Percentiles rank a stretch among this genome's conserved stretches.
Evolutionary conservation across 2,329 filamentous ascomycete species (phyloP).

Genomic region (Colletotrichum tropicale): DNA sequence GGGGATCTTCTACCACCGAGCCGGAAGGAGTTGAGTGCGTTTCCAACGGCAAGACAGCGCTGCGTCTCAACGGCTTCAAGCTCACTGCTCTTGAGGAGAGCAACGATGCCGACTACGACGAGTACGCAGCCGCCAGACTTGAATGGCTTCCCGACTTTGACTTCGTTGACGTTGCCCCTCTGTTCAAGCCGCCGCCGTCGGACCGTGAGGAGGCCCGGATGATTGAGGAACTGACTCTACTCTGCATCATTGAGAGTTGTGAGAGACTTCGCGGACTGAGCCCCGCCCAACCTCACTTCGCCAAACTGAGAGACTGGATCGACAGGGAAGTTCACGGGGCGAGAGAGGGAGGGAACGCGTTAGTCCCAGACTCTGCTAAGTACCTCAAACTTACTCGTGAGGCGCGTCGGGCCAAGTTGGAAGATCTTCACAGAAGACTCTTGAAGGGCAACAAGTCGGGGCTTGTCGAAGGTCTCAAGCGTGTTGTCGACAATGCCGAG

Average conservation of each 20-base stretch:
- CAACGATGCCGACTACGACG: not conserved
- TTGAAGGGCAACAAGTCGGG: not conserved
- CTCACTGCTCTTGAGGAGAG: not conserved
- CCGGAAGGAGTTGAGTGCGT: not conserved
- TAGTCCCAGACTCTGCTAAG: not conserved
- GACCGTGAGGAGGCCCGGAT: not conserved
- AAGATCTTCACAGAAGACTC: not conserved
- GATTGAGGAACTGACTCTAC: not conserved
- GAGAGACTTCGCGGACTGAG: not conserved
- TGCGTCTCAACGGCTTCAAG: not conserved
- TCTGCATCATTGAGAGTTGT: not conserved
- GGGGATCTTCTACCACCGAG: not conserved
- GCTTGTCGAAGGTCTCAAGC: not conserved
- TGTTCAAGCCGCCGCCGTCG: not conserved
- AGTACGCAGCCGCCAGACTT: not conserved
- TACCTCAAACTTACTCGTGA: not conserved
- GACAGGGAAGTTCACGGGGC: not conserved
- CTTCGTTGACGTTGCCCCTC: not conserved
- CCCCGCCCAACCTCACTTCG: not conserved
- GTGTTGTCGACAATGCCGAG: constrained; percentile 1
- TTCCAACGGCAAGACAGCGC: not conserved
- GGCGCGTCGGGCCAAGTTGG: not conserved
- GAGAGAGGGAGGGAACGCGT: not conserved
- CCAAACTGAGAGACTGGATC: not conserved
- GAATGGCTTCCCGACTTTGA: not conserved